Evolutionary conservation across 805 yeast genomes (phyloP).

Genomic region (Wickerhamiella vanderwaltii): DNA sequence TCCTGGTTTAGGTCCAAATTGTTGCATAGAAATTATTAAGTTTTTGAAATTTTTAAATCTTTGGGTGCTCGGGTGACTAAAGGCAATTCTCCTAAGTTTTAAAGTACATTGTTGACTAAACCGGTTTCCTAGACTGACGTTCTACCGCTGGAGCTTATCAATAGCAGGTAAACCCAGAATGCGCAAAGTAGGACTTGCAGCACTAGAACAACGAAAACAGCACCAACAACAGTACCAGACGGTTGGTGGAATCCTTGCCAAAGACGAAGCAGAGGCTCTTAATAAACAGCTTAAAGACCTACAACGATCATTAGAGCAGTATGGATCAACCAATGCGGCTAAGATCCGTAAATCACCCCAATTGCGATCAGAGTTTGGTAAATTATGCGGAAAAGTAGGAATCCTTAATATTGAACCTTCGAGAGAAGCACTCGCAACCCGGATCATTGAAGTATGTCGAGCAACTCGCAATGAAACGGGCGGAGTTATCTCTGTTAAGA

Average conservation of each 20-base stretch:
- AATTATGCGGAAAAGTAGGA: constrained; percentile 68
- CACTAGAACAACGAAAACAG: constrained; percentile 12
- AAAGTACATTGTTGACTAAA: no score
- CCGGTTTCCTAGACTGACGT: no score
- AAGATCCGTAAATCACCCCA: constrained; percentile 54
- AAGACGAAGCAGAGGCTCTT: constrained; percentile 36
- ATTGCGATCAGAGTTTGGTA: constrained; percentile 58
- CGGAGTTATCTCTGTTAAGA: constrained; percentile 58
- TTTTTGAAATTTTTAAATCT: no score
- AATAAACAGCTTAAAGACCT: constrained; percentile 63
- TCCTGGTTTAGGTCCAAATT: constrained; percentile 76
- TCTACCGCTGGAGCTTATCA: no score
- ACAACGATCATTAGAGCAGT: constrained; percentile 62
- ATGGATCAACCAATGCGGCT: constrained; percentile 57
- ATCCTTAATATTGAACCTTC: constrained; percentile 35
- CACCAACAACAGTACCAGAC: constrained; percentile 12
- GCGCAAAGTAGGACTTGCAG: constrained; percentile 14
- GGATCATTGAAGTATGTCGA: constrained; percentile 64
- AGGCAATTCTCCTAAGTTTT: no score
- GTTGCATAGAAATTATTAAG: background rate
- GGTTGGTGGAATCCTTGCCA: constrained; percentile 23
- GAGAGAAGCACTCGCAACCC: constrained; percentile 48
- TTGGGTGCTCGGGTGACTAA: no score
- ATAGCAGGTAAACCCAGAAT: no score
- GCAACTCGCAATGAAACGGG: constrained; percentile 64